These are phyloP conservation scores for Lasiosphaeriaceae sp. DNA, from an alignment of 495 filamentous ascomycete species.

Conservation along the genomic window DNA sequence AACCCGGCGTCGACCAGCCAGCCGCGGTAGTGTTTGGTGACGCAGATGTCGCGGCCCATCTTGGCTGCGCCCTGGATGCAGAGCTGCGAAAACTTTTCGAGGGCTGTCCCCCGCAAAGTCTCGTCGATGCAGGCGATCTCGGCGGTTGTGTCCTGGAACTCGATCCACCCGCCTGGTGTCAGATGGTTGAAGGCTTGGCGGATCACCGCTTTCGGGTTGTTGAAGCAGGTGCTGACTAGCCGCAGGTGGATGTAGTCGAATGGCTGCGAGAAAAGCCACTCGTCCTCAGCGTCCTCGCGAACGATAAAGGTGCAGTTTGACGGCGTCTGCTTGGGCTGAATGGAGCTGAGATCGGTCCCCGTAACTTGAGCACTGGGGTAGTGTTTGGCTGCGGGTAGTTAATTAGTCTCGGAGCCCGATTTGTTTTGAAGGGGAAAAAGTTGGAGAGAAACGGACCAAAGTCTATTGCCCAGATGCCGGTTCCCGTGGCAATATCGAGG, in stretches of 20 bases:
- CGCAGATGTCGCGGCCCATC: conserved; percentile 21
- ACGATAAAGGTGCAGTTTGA: conserved; percentile 46
- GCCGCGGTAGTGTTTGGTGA: conserved; percentile 20
- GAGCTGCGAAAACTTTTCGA: conserved; percentile 28
- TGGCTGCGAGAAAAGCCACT: conserved; percentile 40
- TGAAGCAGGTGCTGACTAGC: conserved; percentile 38
- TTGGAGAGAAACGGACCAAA: conserved; percentile 26
- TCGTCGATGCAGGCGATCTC: conserved; percentile 25
- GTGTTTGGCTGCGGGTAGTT: conserved; percentile 12
- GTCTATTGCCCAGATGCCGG: conserved; percentile 43
- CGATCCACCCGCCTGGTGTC: conserved; percentile 47
- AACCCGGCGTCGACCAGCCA: conserved; percentile 40
- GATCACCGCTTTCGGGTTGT: not conserved
- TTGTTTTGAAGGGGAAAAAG: not conserved
- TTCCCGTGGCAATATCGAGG: conserved; percentile 41
- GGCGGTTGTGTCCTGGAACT: conserved; percentile 42
- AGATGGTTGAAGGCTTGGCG: conserved; percentile 37
- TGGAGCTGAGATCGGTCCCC: conserved; percentile 46
- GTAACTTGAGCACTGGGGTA: conserved; percentile 26
- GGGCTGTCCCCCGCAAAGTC: conserved; percentile 19
- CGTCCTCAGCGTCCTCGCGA: conserved; percentile 45
- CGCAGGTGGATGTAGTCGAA: conserved; percentile 52
- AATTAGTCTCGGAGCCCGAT: not conserved
- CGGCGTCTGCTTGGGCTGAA: conserved; percentile 42
- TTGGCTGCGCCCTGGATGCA: conserved; percentile 21